Conservation (phyloP, 148 eudicot species). For the Camellia sinensis region DNA sequence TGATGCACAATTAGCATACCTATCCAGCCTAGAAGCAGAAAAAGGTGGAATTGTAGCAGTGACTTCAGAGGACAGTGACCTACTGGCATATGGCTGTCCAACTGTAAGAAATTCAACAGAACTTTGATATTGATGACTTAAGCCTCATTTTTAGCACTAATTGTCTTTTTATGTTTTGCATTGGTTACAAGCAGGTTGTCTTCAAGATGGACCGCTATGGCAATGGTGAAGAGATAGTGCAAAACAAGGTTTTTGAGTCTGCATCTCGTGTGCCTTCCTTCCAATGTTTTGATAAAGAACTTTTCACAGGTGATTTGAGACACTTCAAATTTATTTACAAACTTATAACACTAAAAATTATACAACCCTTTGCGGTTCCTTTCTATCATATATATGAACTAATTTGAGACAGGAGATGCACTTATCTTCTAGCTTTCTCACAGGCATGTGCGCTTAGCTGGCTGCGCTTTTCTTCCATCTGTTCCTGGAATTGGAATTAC, state of each 20-base stretch:
- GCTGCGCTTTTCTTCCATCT: slow-evolving; percentile 84
- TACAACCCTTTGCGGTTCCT: no score
- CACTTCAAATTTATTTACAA: neutral
- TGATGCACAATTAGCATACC: slow-evolving; percentile 80
- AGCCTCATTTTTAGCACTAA: neutral
- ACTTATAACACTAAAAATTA: no score
- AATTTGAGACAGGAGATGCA: neutral
- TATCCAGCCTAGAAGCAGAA: slow-evolving; percentile 48
- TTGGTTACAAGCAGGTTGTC: slow-evolving; percentile 39
- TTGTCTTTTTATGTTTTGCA: slow-evolving; percentile 18
- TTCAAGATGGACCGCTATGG: no score
- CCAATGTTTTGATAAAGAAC: slow-evolving; percentile 35
- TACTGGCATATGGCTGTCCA: slow-evolving; percentile 73
- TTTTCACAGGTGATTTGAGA: slow-evolving; percentile 50
- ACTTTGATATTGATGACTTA: no score
- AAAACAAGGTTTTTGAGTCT: no score
- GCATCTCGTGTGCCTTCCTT: no score
- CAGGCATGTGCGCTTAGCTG: slow-evolving; percentile 86
- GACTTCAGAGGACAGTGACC: slow-evolving; percentile 77
- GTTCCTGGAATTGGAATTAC: slow-evolving; percentile 72
- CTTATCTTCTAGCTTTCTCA: neutral
- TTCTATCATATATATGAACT: no score
- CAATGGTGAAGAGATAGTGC: no score
- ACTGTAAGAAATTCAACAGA: slow-evolving; percentile 57
- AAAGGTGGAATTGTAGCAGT: no score